phyloP scores from a whole-genome alignment of 2,329 filamentous ascomycete genomes.

The Arachnomyces sp. region DNA sequence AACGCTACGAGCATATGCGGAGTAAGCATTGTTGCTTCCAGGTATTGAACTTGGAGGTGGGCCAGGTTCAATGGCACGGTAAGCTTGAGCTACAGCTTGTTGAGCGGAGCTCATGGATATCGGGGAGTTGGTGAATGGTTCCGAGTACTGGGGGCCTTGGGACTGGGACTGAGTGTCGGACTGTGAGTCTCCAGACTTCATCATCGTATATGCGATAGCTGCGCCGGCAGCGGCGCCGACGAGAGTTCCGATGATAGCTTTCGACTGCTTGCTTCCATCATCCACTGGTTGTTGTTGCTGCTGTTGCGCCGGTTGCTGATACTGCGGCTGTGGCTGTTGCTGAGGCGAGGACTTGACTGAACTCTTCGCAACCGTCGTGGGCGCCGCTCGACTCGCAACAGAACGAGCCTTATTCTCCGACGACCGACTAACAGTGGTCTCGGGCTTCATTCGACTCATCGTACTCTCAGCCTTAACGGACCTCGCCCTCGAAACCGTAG shows the following conservation, averaged over 20 bases:
- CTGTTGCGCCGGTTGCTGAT: constrained; percentile 12
- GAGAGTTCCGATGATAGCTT: constrained; percentile 64
- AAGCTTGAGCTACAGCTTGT: constrained; percentile 16
- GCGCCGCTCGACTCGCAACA: constrained; percentile 14
- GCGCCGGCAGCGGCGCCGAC: constrained; percentile 72
- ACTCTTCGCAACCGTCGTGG: constrained; percentile 14
- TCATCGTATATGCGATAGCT: constrained; percentile 66
- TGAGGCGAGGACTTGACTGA: constrained; percentile 19
- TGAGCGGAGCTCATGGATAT: constrained; percentile 10
- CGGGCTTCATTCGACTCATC: constrained; percentile 20
- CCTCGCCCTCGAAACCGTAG: constrained; percentile 28
- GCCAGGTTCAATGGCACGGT: constrained; percentile 26
- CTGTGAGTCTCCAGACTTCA: constrained; percentile 40
- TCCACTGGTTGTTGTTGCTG: constrained; percentile 23
- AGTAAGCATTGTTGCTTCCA: constrained; percentile 22
- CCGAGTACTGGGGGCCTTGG: constrained; percentile 18
- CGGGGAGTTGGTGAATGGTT: constrained; percentile 19
- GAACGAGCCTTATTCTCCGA: constrained; percentile 14
- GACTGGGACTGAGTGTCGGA: constrained; percentile 15
- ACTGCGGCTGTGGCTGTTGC: constrained; percentile 13
- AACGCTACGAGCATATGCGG: constrained; percentile 25
- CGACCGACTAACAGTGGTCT: constrained; percentile 18
- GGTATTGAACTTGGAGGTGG: constrained; percentile 20
- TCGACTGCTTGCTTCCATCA: constrained; percentile 42
- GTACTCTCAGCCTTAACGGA: constrained; percentile 24